Percentiles rank a stretch among this genome's conserved stretches.
These are phyloP conservation scores for Vitis rotundifolia DNA, from an alignment of 164 flowering plant species.

Conservation along the genomic window DNA sequence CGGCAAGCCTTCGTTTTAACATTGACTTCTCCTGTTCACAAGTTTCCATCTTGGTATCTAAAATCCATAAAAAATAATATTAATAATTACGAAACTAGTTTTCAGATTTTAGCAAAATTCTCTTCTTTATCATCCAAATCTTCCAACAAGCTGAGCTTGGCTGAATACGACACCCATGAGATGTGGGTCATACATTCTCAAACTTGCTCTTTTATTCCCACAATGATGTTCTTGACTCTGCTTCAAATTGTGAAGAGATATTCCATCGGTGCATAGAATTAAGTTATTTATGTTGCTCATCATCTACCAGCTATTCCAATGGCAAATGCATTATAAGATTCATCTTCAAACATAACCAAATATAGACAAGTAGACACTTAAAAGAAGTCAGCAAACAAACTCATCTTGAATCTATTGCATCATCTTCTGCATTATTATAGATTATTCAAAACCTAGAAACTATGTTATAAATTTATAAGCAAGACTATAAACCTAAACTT, in stretches of 20 bases:
- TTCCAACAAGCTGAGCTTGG: not conserved
- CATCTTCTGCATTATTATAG: too few species aligned
- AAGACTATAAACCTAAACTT: too few species aligned
- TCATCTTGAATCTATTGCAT: too few species aligned
- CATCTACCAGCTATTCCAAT: not conserved
- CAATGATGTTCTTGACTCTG: not conserved
- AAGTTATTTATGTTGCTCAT: not conserved
- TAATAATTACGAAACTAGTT: not conserved
- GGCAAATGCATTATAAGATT: not conserved
- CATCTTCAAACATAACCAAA: not conserved
- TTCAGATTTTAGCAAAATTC: not conserved
- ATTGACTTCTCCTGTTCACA: conserved; percentile 65
- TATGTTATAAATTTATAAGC: too few species aligned
- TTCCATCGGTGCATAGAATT: not conserved
- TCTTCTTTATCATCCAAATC: not conserved
- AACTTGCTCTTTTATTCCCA: not conserved
- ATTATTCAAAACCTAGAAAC: too few species aligned
- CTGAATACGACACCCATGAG: not conserved
- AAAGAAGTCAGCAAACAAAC: too few species aligned
- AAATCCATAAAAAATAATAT: not conserved
- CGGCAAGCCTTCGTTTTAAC: conserved; percentile 71
- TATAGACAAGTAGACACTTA: too few species aligned
- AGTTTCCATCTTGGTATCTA: conserved; percentile 60
- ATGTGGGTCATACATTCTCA: not conserved
- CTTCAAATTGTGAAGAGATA: not conserved